phyloP scores from a whole-genome alignment of 768 basidiomycete genomes.

The Suillus americanus region DNA sequence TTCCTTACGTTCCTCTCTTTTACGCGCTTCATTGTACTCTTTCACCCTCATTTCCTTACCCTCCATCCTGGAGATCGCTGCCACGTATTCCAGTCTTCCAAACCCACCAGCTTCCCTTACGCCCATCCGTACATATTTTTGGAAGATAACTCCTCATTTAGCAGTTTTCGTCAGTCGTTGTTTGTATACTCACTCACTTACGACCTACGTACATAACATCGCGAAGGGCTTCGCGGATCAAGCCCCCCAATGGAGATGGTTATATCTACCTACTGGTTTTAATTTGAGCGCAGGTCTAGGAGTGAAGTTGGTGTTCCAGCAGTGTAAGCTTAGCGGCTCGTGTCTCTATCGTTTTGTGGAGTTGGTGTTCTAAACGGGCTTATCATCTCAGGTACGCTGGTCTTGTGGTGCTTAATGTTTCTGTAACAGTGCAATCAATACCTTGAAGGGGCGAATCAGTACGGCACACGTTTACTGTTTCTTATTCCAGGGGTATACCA shows the following conservation, averaged over 20 bases:
- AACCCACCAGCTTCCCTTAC: not conserved
- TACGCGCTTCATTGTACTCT: not conserved
- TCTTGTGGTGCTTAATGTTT: not conserved
- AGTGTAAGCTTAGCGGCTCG: not conserved
- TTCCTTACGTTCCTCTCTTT: not conserved
- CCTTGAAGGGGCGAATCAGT: not conserved
- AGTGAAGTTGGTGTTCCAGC: no score
- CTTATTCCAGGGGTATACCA: not conserved
- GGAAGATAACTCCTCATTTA: conserved; percentile 6
- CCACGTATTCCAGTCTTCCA: not conserved
- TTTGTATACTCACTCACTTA: not conserved
- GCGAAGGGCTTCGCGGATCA: conserved; percentile 53
- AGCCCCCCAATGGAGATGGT: conserved; percentile 39
- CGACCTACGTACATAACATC: conserved; percentile 24
- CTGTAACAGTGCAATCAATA: not conserved
- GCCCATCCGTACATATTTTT: conserved; percentile 11
- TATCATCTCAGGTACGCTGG: not conserved
- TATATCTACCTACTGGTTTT: not conserved
- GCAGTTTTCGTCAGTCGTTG: conserved; percentile 3
- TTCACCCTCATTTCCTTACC: not conserved
- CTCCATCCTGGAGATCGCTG: not conserved
- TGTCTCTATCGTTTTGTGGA: not conserved
- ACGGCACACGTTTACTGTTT: not conserved
- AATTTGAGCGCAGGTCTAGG: not conserved
- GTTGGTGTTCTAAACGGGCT: not conserved